These are phyloP conservation scores for Pholiota conissans DNA, from an alignment of 768 basidiomycete species.

Conservation along the genomic window DNA sequence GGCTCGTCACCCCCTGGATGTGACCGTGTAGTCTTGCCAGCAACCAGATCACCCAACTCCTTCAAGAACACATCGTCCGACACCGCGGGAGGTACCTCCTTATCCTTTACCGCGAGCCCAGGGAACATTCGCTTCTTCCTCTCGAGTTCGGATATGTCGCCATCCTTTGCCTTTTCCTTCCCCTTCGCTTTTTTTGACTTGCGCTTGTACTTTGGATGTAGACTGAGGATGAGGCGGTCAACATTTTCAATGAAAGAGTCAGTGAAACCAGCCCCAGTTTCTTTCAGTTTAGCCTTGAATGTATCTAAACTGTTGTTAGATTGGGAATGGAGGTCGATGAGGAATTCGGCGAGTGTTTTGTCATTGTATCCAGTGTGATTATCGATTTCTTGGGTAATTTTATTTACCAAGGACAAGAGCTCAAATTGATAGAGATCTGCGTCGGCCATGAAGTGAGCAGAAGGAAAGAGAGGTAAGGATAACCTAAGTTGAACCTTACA, in stretches of 20 bases:
- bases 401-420: slow-evolving; percentile 85
- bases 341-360: slow-evolving; percentile 93
- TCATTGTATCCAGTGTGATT: slow-evolving; percentile 86
- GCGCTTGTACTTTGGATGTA: slow-evolving; percentile 94
- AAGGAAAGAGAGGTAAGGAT: neutral
- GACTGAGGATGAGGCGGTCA: slow-evolving; percentile 89
- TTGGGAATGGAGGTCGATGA: slow-evolving; percentile 86
- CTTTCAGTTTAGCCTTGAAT: slow-evolving; percentile 81
- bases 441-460: slow-evolving; percentile 50
- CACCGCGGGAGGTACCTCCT: slow-evolving; percentile 58
- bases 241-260: slow-evolving; percentile 90
- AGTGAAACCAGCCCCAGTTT: slow-evolving; percentile 81
- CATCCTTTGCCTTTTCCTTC: slow-evolving; percentile 32
- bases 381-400: slow-evolving; percentile 90
- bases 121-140: slow-evolving; percentile 87
- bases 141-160: slow-evolving; percentile 59
- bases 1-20: slow-evolving; percentile 41
- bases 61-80: slow-evolving; percentile 81
- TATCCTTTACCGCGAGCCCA: slow-evolving; percentile 81
- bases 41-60: slow-evolving; percentile 89
- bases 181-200: slow-evolving; percentile 40
- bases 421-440: slow-evolving; percentile 91
- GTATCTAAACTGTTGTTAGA: slow-evolving; percentile 69
- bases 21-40: slow-evolving; percentile 60
- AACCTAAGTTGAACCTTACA: no score